Evolutionary conservation across 495 filamentous ascomycete genomes (phyloP).

Genomic region (Penicillium mononematosum): DNA sequence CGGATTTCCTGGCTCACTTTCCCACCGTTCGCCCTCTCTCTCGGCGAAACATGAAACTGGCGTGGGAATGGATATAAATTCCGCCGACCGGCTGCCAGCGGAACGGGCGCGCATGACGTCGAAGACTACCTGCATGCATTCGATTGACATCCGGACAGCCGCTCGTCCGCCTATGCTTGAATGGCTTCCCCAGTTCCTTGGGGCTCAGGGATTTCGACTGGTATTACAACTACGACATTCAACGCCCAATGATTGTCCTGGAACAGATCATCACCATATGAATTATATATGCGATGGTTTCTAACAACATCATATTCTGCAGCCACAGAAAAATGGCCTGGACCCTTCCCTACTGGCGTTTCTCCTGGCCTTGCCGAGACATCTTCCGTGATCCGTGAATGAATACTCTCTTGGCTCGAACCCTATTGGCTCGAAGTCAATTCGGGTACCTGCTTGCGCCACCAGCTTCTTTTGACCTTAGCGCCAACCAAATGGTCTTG

Average conservation of each 20-base stretch:
- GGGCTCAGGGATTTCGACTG: neutral
- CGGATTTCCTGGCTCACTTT: neutral
- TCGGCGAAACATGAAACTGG: neutral
- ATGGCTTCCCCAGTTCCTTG: neutral
- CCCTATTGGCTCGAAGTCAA: neutral
- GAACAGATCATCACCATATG: neutral
- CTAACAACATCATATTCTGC: neutral
- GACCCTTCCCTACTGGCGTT: neutral
- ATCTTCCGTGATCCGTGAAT: slow-evolving; percentile 7
- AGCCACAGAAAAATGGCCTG: neutral
- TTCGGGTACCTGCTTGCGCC: neutral
- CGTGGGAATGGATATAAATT: slow-evolving; percentile 1
- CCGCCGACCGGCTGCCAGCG: slow-evolving; percentile 8
- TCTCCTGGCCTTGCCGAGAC: slow-evolving; percentile 15
- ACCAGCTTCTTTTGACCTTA: neutral
- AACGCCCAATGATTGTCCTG: neutral
- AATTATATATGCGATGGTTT: neutral
- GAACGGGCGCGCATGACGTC: slow-evolving; percentile 13
- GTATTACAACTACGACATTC: neutral
- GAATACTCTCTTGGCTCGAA: neutral
- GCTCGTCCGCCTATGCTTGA: neutral
- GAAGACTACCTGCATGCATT: neutral
- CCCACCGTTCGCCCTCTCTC: neutral
- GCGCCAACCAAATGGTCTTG: slow-evolving; percentile 25
- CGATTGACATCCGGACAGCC: slow-evolving; percentile 2